A percentile compares a stretch with the other conserved stretches of the same genome.
Evolutionary conservation across 495 filamentous ascomycete genomes (phyloP).

Genomic region (Hypomontagnella monticulosa): DNA sequence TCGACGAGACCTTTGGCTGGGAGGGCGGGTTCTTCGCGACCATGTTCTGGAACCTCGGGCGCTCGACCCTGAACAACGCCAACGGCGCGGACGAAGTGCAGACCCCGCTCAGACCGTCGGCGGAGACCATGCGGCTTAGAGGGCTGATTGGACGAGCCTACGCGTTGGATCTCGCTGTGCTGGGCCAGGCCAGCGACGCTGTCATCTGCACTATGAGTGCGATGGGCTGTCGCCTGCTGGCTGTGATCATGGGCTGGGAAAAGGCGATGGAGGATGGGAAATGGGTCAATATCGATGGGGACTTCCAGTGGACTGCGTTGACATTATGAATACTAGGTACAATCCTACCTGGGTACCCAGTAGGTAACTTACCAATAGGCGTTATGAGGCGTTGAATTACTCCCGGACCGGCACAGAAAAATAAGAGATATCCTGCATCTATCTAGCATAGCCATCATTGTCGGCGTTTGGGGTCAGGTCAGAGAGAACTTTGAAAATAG

Average conservation of each 20-base stretch:
- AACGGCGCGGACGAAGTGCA: slow-evolving; percentile 30
- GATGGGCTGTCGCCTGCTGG: slow-evolving; percentile 72
- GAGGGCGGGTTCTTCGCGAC: slow-evolving; percentile 77
- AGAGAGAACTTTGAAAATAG: no score
- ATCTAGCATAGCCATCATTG: slow-evolving; percentile 32
- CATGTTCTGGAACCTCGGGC: slow-evolving; percentile 74
- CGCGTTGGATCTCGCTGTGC: slow-evolving; percentile 73
- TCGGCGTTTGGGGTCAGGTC: slow-evolving; percentile 24
- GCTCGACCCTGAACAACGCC: slow-evolving; percentile 45
- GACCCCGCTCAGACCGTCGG: slow-evolving; percentile 48
- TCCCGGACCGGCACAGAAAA: slow-evolving; percentile 14
- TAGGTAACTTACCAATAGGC: slow-evolving; percentile 3
- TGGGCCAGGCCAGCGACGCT: slow-evolving; percentile 67
- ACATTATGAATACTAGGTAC: slow-evolving; percentile 30
- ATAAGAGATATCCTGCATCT: slow-evolving; percentile 38
- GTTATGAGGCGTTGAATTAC: slow-evolving; percentile 34
- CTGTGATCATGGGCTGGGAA: slow-evolving; percentile 85
- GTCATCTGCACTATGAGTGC: slow-evolving; percentile 74
- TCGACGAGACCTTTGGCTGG: slow-evolving; percentile 75
- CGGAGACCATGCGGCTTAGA: slow-evolving; percentile 64
- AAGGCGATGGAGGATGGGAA: slow-evolving; percentile 60
- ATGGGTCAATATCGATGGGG: slow-evolving; percentile 81
- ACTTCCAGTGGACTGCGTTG: slow-evolving; percentile 64
- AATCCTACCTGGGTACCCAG: no score
- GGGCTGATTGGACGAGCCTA: slow-evolving; percentile 76